Percentiles rank a stretch among this genome's conserved stretches.
These are phyloP conservation scores for Lunularia cruciata DNA, from an alignment of 225 moss, liverwort and hornwort genomes.

Conservation along the genomic window DNA sequence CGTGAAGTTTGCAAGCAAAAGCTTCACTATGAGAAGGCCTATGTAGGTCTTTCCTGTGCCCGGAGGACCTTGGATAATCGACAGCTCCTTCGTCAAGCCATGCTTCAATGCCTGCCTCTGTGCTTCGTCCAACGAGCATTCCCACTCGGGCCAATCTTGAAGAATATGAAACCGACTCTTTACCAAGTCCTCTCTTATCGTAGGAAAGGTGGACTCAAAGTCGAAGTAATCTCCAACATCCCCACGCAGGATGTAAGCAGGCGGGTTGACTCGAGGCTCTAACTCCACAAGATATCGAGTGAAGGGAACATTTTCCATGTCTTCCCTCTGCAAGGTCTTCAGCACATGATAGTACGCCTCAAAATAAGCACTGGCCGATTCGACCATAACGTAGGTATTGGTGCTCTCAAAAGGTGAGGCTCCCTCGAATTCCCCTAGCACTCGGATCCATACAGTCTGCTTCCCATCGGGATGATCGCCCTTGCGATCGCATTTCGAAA, in stretches of 20 bases:
- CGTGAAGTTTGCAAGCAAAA: conserved; percentile 40
- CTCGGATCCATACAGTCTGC: conserved; percentile 14
- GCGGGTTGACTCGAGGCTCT: conserved; percentile 34
- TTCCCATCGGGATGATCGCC: conserved; percentile 23
- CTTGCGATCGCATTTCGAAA: conserved; percentile 23
- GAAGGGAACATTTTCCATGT: conserved; percentile 47
- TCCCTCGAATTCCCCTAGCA: conserved; percentile 21
- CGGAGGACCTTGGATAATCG: conserved; percentile 58
- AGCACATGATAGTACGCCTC: conserved; percentile 52
- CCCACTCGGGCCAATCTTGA: conserved; percentile 33
- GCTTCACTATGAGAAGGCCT: conserved; percentile 35
- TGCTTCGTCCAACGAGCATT: conserved; percentile 32
- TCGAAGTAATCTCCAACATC: conserved; percentile 29
- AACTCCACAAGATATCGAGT: conserved; percentile 36
- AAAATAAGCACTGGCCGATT: conserved; percentile 45
- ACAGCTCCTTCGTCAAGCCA: conserved; percentile 52
- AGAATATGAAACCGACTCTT: conserved; percentile 25
- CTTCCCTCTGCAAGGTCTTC: conserved; percentile 38
- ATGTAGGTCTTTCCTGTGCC: conserved; percentile 52
- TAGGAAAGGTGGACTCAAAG: conserved; percentile 27
- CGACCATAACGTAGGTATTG: conserved; percentile 45
- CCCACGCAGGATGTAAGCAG: conserved; percentile 34
- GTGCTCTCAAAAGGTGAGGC: background rate
- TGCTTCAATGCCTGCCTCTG: conserved; percentile 53
- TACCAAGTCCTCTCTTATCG: conserved; percentile 28